Base-by-base conservation (phyloP, 371 early-diverging fungal genomes). In the Mortierella sp. region DNA sequence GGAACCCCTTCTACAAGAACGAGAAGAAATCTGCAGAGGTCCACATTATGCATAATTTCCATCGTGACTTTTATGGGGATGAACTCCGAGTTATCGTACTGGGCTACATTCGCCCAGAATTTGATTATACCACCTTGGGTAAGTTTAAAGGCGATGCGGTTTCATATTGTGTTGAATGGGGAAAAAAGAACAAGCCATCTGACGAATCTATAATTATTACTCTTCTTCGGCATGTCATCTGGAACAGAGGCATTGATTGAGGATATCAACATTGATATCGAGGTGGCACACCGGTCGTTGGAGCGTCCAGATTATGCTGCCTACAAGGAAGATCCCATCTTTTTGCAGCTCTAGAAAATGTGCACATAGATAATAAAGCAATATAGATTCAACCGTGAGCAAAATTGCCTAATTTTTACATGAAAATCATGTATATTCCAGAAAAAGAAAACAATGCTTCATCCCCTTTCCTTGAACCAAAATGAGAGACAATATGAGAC, bases 1-100 rank as follows among this genome's bases (percentile, higher is more conserved):
- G 99, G 98, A 99, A 99, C 84, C 98, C 98, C 32, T 98, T 90
- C 83, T 99, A 96, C 84, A 94, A 98, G 79, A 98, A 98, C 84
- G 96, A 97, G 79, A 95, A 96, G 86, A 89, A 94, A 57, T 96
- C 97, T 28, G 97, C 96, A 60, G 99, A 99, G 82, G 97, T 98
- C 10, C 98, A 99, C 79, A 91, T 99, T 47, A 93, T 98, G 63
- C 94, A 98, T 84, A 83, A 91, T 52, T 98, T 95, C 62, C 83
- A 87, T 3, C 82, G 89, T 5, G 98, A 98, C 83, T 99, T 99
- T 81, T 99, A 99, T 86, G 97, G 93, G 21, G 85, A 89, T 62
- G 87, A 92, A 61, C 86, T 99, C 67, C 87, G 91, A 47, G 93
- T 97, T 10, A 86, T 95, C 40, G 94, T 99, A 2, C 73, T 93